Conservation (phyloP, 306 rosid genomes). For the Cicer arietinum region DNA sequence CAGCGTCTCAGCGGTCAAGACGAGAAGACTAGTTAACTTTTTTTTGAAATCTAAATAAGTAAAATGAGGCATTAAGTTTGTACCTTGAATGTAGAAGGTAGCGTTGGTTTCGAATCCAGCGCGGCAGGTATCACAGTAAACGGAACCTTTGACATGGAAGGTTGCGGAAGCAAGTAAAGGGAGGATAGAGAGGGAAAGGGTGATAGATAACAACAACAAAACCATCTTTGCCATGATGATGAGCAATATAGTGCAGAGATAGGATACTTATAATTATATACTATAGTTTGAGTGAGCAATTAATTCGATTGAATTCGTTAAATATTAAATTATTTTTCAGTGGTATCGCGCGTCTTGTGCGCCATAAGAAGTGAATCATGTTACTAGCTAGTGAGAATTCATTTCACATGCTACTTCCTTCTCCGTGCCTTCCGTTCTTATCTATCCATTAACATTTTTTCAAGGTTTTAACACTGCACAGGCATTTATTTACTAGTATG, state of each 20-base stretch:
- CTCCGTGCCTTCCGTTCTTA: constrained; percentile 41
- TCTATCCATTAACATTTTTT: neutral
- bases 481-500: too few species aligned
- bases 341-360: constrained; percentile 26
- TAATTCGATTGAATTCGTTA: neutral
- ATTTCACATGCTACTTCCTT: constrained; percentile 35
- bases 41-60: too few species aligned
- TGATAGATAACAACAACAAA: constrained; percentile 46
- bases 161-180: constrained; percentile 19
- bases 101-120: constrained; percentile 78
- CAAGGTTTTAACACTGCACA: too few species aligned
- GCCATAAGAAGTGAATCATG: constrained; percentile 50
- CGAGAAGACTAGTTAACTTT: too few species aligned
- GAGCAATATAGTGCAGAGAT: neutral
- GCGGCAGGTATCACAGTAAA: constrained; percentile 85
- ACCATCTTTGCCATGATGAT: constrained; percentile 25
- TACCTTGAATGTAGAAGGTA: constrained; percentile 56
- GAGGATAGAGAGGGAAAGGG: constrained; percentile 40
- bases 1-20: too few species aligned
- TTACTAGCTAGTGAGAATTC: constrained; percentile 20
- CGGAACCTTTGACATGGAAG: constrained; percentile 52
- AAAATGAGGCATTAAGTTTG: neutral
- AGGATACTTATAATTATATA: neutral
- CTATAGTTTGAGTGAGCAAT: too few species aligned
- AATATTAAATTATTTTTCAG: neutral